Evolutionary conservation across 2,329 filamentous ascomycete genomes (phyloP).

Genomic region (Monilinia aucupariae): DNA sequence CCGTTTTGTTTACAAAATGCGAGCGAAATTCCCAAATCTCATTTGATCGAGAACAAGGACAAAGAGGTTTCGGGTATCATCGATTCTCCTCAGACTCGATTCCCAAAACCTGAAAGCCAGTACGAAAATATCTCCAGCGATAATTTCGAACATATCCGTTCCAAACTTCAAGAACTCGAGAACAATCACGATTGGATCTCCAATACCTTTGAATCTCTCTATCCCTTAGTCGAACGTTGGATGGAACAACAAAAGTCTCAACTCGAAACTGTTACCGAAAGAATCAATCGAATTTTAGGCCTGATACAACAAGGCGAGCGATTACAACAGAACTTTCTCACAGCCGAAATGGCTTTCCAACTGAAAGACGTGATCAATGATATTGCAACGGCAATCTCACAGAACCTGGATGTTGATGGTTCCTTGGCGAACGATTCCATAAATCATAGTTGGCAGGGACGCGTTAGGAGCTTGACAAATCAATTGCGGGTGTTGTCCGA

Average conservation of each 20-base stretch:
- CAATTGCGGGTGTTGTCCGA: not conserved
- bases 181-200: not conserved
- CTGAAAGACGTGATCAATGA: not conserved
- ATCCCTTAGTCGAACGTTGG: not conserved
- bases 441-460: not conserved
- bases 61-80: not conserved
- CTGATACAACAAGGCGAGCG: not conserved
- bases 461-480: not conserved
- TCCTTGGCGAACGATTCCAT: too few species aligned
- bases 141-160: not conserved
- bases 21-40: not conserved
- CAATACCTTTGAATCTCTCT: not conserved
- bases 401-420: not conserved
- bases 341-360: not conserved
- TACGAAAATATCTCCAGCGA: not conserved
- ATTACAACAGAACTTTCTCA: not conserved
- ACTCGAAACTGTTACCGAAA: not conserved
- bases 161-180: not conserved
- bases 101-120: not conserved
- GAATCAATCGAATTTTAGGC: not conserved
- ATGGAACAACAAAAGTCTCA: slow-evolving; percentile 1
- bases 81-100: not conserved
- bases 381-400: not conserved
- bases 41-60: not conserved
- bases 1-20: not conserved